Evolutionary conservation across 768 basidiomycete species (phyloP).

Genomic region (Symmetrospora coprosmae): DNA sequence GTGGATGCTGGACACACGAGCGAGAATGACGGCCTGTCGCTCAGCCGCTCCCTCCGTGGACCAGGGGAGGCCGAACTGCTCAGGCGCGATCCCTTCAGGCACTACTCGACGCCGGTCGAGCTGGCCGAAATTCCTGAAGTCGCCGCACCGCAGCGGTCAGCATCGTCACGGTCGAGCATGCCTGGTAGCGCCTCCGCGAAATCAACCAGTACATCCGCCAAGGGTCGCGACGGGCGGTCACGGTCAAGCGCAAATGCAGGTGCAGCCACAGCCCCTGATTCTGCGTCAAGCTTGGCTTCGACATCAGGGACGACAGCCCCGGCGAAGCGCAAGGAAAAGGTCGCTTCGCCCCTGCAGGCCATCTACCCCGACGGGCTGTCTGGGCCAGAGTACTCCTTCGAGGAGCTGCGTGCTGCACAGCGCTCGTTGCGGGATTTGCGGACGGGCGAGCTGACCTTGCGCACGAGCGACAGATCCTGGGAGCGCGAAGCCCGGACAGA

Average conservation of each 20-base stretch:
- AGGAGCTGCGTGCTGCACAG: conserved; percentile 47
- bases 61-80: conserved; percentile 40
- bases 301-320: too few species aligned
- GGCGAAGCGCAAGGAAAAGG: conserved; percentile 19
- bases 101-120: conserved; percentile 34
- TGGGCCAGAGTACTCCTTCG: conserved; percentile 50
- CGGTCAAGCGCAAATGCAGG: not conserved
- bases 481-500: not conserved
- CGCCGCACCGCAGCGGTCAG: not conserved
- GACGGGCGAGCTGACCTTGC: not conserved
- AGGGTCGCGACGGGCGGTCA: not conserved
- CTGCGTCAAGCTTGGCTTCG: not conserved
- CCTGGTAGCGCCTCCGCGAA: not conserved
- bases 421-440: not conserved
- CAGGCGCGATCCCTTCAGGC: conserved; percentile 39
- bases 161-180: not conserved
- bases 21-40: not conserved
- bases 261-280: not conserved
- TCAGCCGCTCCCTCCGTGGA: conserved; percentile 22
- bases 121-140: conserved; percentile 29
- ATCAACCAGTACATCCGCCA: conserved; percentile 20
- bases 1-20: too few species aligned
- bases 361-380: conserved; percentile 52
- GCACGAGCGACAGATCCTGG: not conserved
- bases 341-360: conserved; percentile 37